Percentiles rank a stretch among this genome's conserved stretches.
Conservation (phyloP, 2,329 filamentous ascomycete genomes). For the Penicillium sclerotigenum region DNA sequence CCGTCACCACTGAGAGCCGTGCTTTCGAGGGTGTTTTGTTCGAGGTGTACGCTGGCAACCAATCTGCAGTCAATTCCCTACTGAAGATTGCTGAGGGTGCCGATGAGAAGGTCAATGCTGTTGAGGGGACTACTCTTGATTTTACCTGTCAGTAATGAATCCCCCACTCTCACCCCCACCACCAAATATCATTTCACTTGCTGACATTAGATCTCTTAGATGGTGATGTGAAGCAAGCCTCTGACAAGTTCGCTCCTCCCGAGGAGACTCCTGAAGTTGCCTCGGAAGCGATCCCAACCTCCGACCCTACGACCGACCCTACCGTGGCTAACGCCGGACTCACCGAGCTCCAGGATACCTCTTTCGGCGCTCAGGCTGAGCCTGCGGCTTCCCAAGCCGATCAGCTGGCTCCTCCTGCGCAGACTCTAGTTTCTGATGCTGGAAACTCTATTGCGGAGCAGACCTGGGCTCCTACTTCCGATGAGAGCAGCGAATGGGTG, state of each 20-base stretch:
- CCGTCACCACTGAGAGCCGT: slow-evolving; percentile 55
- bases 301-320: slow-evolving; percentile 50
- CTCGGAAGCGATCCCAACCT: slow-evolving; percentile 23
- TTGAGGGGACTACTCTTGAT: slow-evolving; percentile 53
- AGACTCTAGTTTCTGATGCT: slow-evolving; percentile 43
- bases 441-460: slow-evolving; percentile 50
- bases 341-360: slow-evolving; percentile 55
- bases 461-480: slow-evolving; percentile 51
- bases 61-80: slow-evolving; percentile 57
- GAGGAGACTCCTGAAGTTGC: slow-evolving; percentile 36
- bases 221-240: slow-evolving; percentile 51
- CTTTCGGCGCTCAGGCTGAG: slow-evolving; percentile 55
- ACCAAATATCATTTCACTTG: slow-evolving; percentile 1
- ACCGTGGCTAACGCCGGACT: slow-evolving; percentile 59
- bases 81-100: slow-evolving; percentile 60
- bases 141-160: slow-evolving; percentile 53
- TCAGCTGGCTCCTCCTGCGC: slow-evolving; percentile 33
- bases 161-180: neutral
- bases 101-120: slow-evolving; percentile 56
- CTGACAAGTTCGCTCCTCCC: slow-evolving; percentile 42
- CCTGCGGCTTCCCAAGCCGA: slow-evolving; percentile 19
- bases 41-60: slow-evolving; percentile 62
- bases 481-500: slow-evolving; percentile 66
- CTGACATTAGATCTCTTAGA: slow-evolving; percentile 36
- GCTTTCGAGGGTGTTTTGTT: slow-evolving; percentile 63